These are phyloP conservation scores for Pythium myriotylum DNA, from an alignment of 352 stramenopile genomes.

Conservation along the genomic window DNA sequence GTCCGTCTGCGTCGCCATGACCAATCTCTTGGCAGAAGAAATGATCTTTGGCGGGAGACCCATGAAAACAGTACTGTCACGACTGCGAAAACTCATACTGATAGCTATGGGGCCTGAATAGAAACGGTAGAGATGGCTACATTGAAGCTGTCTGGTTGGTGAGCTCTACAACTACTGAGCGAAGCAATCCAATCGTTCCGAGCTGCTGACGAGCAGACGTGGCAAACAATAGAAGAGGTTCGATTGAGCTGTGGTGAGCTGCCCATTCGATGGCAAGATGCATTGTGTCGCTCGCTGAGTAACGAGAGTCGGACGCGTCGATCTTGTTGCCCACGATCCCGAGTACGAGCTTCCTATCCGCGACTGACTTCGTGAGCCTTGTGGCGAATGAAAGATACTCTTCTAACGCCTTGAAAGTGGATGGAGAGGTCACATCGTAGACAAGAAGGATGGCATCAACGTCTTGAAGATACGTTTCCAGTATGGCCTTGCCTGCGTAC, in stretches of 20 bases:
- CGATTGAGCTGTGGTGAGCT: background rate
- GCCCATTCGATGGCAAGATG: constrained; percentile 4
- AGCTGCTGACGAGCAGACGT: constrained; percentile 14
- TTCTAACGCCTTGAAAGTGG: constrained; percentile 34
- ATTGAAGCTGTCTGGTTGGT: background rate
- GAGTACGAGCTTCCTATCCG: background rate
- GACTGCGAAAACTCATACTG: background rate
- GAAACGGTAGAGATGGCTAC: constrained; percentile 15
- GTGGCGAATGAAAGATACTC: constrained; percentile 25
- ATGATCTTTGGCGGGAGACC: constrained; percentile 8
- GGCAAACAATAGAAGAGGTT: background rate
- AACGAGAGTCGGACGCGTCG: background rate
- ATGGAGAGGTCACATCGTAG: constrained; percentile 36
- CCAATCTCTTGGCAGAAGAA: background rate
- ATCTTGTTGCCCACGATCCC: constrained; percentile 26
- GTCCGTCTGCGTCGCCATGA: constrained; percentile 32
- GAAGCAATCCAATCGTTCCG: constrained; percentile 17
- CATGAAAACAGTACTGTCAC: constrained; percentile 2
- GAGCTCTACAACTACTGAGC: background rate
- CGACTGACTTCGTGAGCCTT: background rate
- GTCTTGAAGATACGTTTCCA: constrained; percentile 42
- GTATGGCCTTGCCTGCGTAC: constrained; percentile 49
- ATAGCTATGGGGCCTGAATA: background rate
- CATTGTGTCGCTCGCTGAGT: background rate
- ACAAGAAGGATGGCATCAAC: constrained; percentile 43